Conservation (phyloP, 1,284 basidiomycete species). For the Cystobasidium pallidum region DNA sequence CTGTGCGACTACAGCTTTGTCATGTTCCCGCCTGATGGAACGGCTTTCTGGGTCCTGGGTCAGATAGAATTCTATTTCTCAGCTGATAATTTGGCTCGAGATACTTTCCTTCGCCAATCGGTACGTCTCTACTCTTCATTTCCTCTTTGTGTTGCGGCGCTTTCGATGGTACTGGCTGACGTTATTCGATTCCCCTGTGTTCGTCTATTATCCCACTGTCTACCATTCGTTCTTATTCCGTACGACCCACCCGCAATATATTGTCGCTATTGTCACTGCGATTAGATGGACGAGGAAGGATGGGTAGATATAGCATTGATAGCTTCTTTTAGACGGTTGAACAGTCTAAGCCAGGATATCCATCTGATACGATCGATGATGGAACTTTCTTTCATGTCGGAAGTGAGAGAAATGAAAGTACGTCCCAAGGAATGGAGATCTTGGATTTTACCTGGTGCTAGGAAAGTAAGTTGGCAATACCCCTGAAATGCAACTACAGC, state of each 20-base stretch:
- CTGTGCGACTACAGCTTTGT: constrained; percentile 31
- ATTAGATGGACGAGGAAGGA: constrained; percentile 82
- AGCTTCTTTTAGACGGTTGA: constrained; percentile 83
- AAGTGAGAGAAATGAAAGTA: constrained; percentile 63
- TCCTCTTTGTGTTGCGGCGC: not conserved
- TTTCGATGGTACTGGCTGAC: not conserved
- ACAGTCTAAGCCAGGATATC: constrained; percentile 68
- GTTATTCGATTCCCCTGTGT: constrained; percentile 4
- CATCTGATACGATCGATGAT: constrained; percentile 74
- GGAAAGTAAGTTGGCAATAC: constrained; percentile 30
- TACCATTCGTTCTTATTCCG: constrained; percentile 5
- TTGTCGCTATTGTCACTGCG: too few relatives aligned
- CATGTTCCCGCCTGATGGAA: constrained; percentile 49
- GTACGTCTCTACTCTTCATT: constrained; percentile 60
- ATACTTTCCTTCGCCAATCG: constrained; percentile 75
- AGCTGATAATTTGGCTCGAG: constrained; percentile 79
- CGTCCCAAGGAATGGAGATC: constrained; percentile 20
- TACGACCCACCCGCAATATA: not conserved
- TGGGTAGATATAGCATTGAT: constrained; percentile 82
- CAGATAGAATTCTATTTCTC: constrained; percentile 87
- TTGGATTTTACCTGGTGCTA: constrained; percentile 37
- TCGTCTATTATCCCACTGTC: not conserved
- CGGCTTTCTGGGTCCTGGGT: constrained; percentile 53
- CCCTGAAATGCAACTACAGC: constrained; percentile 2
- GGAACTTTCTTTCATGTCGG: constrained; percentile 67